phyloP scores from a whole-genome alignment of 2,329 filamentous ascomycete genomes.

The Trichoderma semiorbis region DNA sequence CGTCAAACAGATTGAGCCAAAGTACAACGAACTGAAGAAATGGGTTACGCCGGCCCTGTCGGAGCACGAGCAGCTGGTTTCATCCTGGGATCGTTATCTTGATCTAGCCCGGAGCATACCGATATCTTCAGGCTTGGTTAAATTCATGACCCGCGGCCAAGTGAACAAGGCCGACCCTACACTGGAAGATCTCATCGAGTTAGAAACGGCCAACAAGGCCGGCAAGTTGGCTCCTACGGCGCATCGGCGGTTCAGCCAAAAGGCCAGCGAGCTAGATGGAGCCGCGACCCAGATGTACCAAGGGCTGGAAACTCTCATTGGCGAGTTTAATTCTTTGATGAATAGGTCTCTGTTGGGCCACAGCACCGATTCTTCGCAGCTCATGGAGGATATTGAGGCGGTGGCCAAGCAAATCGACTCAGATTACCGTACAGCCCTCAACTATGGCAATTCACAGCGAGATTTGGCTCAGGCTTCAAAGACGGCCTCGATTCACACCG shows the following conservation, averaged over 20 bases:
- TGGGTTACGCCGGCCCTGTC: constrained; percentile 66
- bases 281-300: constrained; percentile 57
- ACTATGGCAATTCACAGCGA: constrained; percentile 60
- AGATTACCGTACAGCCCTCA: constrained; percentile 75
- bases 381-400: constrained; percentile 81
- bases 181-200: constrained; percentile 72
- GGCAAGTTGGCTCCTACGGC: constrained; percentile 60
- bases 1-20: constrained; percentile 67
- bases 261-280: constrained; percentile 59
- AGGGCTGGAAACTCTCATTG: constrained; percentile 59
- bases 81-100: constrained; percentile 66
- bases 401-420: constrained; percentile 82
- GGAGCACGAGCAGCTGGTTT: constrained; percentile 62
- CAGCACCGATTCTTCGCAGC: constrained; percentile 60
- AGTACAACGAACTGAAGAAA: constrained; percentile 65
- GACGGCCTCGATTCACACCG: constrained; percentile 61
- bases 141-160: constrained; percentile 56
- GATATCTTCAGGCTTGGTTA: constrained; percentile 63
- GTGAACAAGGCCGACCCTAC: constrained; percentile 50
- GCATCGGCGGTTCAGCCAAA: constrained; percentile 56
- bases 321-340: constrained; percentile 59
- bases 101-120: constrained; percentile 61
- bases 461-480: constrained; percentile 61
- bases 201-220: constrained; percentile 68
- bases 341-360: constrained; percentile 54